Evolutionary conservation across 23 red algal species (phyloP), one percentile per base, ranked within the genome.

Genomic region (Pyropia haitanensis): DNA sequence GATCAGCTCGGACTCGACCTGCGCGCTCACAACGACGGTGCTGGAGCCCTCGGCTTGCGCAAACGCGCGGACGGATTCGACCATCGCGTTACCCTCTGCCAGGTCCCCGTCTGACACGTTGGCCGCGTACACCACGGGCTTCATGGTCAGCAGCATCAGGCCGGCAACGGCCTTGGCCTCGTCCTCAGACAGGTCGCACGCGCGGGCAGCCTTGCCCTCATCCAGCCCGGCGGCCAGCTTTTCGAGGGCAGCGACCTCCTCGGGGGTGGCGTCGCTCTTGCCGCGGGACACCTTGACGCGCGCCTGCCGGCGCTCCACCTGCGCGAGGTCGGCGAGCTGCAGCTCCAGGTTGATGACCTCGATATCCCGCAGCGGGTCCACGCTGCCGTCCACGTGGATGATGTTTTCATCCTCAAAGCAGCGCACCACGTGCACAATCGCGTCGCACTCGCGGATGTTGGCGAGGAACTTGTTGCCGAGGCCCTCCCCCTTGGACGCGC

Each of bases 81-180:
- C 90, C 20, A 56, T 58, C 13, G 29, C 32, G 26, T 89, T 90
- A 10, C 78, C 94, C 7, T 58, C 64, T 16, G 65, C 73, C 30
- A 98, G 60, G 39, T 86, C 85, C 44, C 32, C 68, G 55, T 98
- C 94, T 5, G 65, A 51, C 16, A 98, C 94, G 49, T 98, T 98
- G 26, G 94, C 94, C 24, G 94, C 94, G 58, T 88, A 98, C 33
- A 98, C 56, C n/a, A 98, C 75, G 21, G 94, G 94, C 74, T 98
- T 98, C 52, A 89, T 33, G 10, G 84, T 98, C 23, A 98, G 68
- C 50, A 98, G 65, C 19, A 82, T 81, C 53, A 98, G 78, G 2
- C 58, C 80, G 22, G 60, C 57, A 24, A 98, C 44, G 1, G 72
- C 63, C 3, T 53, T 63, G 16, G 34, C 32, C 71, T 98, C 94